Percentiles rank a stretch among this genome's conserved stretches.
phyloP scores from a whole-genome alignment of 805 yeast species.

The Wickerhamiella azyma region DNA sequence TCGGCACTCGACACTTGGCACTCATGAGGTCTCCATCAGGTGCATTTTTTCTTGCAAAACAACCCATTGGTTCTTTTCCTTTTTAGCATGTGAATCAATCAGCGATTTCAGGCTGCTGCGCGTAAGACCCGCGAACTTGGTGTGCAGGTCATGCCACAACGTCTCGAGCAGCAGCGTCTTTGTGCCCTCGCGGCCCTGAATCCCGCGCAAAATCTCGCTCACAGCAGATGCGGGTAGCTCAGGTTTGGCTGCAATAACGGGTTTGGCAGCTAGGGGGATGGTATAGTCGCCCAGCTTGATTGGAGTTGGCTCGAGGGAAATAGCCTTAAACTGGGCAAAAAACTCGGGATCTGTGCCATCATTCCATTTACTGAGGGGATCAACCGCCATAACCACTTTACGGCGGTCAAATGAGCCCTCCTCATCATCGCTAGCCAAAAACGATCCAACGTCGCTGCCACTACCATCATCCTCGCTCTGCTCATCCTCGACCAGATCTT shows the following conservation, averaged over 20 bases:
- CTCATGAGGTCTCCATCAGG: not conserved
- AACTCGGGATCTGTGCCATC: not conserved
- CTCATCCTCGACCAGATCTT: conserved; percentile 2
- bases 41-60: not conserved
- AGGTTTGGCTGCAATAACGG: not conserved
- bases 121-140: not conserved
- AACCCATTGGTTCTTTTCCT: conserved; percentile 1
- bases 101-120: not conserved
- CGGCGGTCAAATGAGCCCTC: not conserved
- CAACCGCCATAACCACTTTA: not conserved
- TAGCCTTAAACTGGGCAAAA: not conserved
- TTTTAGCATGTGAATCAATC: conserved; percentile 1
- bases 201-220: not conserved
- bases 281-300: not conserved
- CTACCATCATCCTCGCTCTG: conserved; percentile 2
- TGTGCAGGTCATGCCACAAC: conserved; percentile 1
- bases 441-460: not conserved
- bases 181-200: conserved; percentile 3
- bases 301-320: not conserved
- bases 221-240: not conserved
- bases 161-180: conserved; percentile 2
- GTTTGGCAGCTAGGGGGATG: not conserved
- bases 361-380: not conserved
- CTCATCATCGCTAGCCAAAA: conserved; percentile 5
- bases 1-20: too few species aligned